Evolutionary conservation across 2,329 filamentous ascomycete species (phyloP).

Genomic region (Ophiognomonia clavigignenti-juglandacearum): DNA sequence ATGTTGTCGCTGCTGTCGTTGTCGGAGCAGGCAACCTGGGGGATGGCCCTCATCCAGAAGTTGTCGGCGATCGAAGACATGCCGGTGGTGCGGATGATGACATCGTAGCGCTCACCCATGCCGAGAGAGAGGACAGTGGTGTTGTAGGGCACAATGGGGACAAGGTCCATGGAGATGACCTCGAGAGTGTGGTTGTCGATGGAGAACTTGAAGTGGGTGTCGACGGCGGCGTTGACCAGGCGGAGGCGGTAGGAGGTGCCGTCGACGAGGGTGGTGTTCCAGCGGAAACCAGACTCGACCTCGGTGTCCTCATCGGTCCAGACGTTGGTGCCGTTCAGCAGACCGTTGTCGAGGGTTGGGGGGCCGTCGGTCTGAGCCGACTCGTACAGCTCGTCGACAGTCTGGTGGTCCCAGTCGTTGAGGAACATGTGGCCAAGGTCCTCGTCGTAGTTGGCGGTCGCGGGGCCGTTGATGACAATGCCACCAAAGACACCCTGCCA

Average conservation of each 20-base stretch:
- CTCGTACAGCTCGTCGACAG: constrained; percentile 32
- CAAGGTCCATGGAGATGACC: constrained; percentile 44
- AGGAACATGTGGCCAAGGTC: constrained; percentile 57
- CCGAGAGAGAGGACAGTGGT: constrained; percentile 42
- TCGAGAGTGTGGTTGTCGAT: constrained; percentile 44
- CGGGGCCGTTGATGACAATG: constrained; percentile 57
- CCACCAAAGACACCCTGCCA: constrained; percentile 54
- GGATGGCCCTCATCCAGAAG: constrained; percentile 46
- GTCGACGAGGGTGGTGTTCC: constrained; percentile 32
- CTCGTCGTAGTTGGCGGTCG: constrained; percentile 53
- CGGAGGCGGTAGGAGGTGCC: constrained; percentile 34
- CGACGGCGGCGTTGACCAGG: constrained; percentile 10
- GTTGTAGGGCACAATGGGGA: constrained; percentile 42
- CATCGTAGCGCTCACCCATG: constrained; percentile 44
- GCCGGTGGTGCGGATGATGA: constrained; percentile 35
- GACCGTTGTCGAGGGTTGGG: constrained; percentile 35
- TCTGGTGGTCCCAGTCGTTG: constrained; percentile 51
- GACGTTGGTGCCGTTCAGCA: constrained; percentile 39
- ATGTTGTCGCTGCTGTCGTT: constrained; percentile 38
- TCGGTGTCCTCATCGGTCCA: constrained; percentile 25
- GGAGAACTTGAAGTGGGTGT: constrained; percentile 20
- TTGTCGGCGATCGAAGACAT: constrained; percentile 23
- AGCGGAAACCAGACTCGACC: constrained; percentile 26
- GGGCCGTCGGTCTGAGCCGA: constrained; percentile 25
- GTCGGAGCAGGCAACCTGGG: constrained; percentile 34